phyloP scores from a whole-genome alignment of 106 monocot species.

The Chionographis japonica region DNA sequence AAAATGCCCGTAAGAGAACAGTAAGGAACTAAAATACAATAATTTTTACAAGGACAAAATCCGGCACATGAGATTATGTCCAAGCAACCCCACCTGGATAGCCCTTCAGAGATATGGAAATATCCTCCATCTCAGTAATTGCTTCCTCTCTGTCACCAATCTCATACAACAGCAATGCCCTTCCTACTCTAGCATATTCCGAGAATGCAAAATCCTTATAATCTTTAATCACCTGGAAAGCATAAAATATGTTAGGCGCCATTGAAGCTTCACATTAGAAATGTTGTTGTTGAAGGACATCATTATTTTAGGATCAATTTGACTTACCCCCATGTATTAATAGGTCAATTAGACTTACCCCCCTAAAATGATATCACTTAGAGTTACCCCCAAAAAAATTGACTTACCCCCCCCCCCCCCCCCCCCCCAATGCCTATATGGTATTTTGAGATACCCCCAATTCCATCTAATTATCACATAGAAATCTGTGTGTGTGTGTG shows the following conservation, averaged over 20 bases:
- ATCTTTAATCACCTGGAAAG: slow-evolving; percentile 43
- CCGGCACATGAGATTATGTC: background rate
- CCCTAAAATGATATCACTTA: no score
- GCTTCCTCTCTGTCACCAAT: slow-evolving; percentile 73
- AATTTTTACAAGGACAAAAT: background rate
- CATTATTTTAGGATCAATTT: background rate
- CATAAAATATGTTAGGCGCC: background rate
- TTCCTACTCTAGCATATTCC: slow-evolving; percentile 82
- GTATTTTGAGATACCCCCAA: no score
- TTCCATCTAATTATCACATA: no score
- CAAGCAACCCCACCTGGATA: slow-evolving; percentile 55
- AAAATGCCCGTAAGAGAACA: background rate
- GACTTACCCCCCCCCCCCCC: no score
- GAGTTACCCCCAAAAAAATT: no score
- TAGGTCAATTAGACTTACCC: no score
- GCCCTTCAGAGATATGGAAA: slow-evolving; percentile 73
- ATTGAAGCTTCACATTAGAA: background rate
- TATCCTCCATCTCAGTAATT: slow-evolving; percentile 89
- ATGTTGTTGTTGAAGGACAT: background rate
- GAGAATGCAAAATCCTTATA: slow-evolving; percentile 82
- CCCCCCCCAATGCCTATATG: no score
- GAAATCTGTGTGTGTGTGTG: no score
- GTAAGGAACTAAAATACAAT: background rate
- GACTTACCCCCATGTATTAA: no score
- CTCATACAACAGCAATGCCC: slow-evolving; percentile 72